Evolutionary conservation across 495 filamentous ascomycete genomes (phyloP).

Genomic region (Copromyces sp.): DNA sequence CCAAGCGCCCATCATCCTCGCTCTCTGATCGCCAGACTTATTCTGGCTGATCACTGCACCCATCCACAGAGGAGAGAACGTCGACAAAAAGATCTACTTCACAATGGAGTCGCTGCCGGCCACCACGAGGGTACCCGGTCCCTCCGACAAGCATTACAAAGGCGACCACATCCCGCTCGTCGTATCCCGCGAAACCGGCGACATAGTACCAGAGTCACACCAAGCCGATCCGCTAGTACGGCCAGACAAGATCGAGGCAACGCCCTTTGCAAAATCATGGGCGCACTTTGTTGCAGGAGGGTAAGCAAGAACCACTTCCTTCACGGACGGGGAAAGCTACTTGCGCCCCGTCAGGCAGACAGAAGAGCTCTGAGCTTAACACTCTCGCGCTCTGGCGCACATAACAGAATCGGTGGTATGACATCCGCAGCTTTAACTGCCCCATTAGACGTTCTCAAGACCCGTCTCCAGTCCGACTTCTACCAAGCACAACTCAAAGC

Average conservation of each 20-base stretch:
- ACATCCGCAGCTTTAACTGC: slow-evolving; percentile 76
- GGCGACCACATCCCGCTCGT: slow-evolving; percentile 25
- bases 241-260: slow-evolving; percentile 19
- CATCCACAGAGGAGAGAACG: not conserved
- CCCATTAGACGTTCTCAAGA: slow-evolving; percentile 85
- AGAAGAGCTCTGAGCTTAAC: not conserved
- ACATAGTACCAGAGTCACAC: slow-evolving; percentile 36
- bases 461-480: slow-evolving; percentile 80
- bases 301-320: slow-evolving; percentile 36
- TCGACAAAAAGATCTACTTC: not conserved
- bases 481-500: slow-evolving; percentile 61
- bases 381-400: not conserved
- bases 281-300: slow-evolving; percentile 83
- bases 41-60: not conserved
- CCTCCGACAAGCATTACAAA: slow-evolving; percentile 8
- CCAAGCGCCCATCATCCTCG: not conserved
- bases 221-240: slow-evolving; percentile 25
- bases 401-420: slow-evolving; percentile 69
- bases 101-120: slow-evolving; percentile 18
- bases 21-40: not conserved
- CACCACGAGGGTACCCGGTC: slow-evolving; percentile 11
- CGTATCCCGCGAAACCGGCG: slow-evolving; percentile 55
- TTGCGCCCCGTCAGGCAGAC: not conserved
- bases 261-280: slow-evolving; percentile 66
- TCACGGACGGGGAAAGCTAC: not conserved